Base-by-base conservation (phyloP, 2,329 filamentous ascomycete species). In the Cladosporium sp. region DNA sequence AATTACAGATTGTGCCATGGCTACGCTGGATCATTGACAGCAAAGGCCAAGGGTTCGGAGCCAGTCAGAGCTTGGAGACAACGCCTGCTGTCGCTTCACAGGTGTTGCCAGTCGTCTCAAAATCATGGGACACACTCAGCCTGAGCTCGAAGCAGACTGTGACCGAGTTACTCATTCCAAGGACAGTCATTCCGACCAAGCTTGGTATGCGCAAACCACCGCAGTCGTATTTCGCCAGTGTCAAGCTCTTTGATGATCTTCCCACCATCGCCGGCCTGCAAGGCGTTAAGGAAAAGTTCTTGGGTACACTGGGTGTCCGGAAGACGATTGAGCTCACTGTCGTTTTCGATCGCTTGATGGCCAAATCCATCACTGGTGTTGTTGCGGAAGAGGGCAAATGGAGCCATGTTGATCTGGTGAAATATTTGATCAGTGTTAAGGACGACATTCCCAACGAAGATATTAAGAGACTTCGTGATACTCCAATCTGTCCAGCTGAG, bases 241-340 rank as follows among this genome's bases (percentile, higher is more conserved):
- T 99, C 36, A 94, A 91, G 70, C 78, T 99, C 0, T 99, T 99
- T 68, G 91, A 97, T 61, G 94, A 99, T 70, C 78, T 99, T 15
- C 92, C 94, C 0, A 86, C 88, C 12, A 85, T 97, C 1, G 83
- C 87, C 62, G 85, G 84, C 12, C 85, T 92, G 42, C 85, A 87
- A 39, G 84, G 86, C 32, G 83, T 97, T 12, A 97, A 97, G 70
- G 93, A 97, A 45, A 97, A 95, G 70, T 90, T 99, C 61, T 74
- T 99, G 42, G 76, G 82, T 2, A 83, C 89, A 1, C 78, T 99
- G 32, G 93, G 94, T 3, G 92, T 99, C 24, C 86, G 94, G 59
- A 97, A 97, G 76, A 99, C 94, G 0, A 87, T 99, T 19, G 94
- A 99, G 65, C 78, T 99, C 1, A 91, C 91, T 32, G 93, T 95